Conservation (phyloP, 768 basidiomycete species). For the Daedaleopsis sinensis region DNA sequence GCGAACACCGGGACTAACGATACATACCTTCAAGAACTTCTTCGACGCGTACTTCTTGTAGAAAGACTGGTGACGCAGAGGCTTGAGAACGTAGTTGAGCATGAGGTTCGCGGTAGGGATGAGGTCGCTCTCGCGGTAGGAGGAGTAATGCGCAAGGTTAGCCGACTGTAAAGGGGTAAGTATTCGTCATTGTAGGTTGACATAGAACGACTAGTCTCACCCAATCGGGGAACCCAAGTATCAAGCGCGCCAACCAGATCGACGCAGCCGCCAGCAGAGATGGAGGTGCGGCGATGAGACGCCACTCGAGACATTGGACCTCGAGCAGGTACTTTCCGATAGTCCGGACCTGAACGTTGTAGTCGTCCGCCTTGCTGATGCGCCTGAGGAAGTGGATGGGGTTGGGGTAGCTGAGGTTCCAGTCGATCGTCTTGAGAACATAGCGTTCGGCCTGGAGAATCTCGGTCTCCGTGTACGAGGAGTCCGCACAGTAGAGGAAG, state of each 20-base stretch:
- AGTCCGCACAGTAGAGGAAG: conserved; percentile 79
- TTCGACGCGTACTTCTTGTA: conserved; percentile 89
- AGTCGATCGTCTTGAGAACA: conserved; percentile 82
- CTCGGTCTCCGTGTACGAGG: conserved; percentile 74
- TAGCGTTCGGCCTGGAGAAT: conserved; percentile 90
- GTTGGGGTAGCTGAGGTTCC: conserved; percentile 85
- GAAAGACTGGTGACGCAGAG: conserved; percentile 73
- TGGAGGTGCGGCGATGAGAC: conserved; percentile 73
- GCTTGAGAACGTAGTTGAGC: conserved; percentile 83
- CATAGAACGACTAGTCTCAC: conserved; percentile 48
- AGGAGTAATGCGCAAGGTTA: conserved; percentile 86
- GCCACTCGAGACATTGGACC: conserved; percentile 80
- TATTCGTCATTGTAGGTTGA: not conserved
- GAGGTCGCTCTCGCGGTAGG: conserved; percentile 79
- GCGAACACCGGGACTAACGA: not conserved
- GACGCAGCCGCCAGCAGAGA: conserved; percentile 82
- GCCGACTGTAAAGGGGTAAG: conserved; percentile 56
- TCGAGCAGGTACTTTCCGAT: conserved; percentile 92
- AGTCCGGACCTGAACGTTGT: conserved; percentile 83
- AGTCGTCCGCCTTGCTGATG: conserved; percentile 92
- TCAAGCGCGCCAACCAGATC: conserved; percentile 82
- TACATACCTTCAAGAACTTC: conserved; percentile 76
- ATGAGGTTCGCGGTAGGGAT: conserved; percentile 83
- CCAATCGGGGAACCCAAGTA: conserved; percentile 84
- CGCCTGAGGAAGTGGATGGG: conserved; percentile 88